Percentiles rank a stretch among this genome's conserved stretches.
These are phyloP conservation scores for Aspergillus sp. DNA, from an alignment of 2,329 filamentous ascomycete genomes.

Conservation along the genomic window DNA sequence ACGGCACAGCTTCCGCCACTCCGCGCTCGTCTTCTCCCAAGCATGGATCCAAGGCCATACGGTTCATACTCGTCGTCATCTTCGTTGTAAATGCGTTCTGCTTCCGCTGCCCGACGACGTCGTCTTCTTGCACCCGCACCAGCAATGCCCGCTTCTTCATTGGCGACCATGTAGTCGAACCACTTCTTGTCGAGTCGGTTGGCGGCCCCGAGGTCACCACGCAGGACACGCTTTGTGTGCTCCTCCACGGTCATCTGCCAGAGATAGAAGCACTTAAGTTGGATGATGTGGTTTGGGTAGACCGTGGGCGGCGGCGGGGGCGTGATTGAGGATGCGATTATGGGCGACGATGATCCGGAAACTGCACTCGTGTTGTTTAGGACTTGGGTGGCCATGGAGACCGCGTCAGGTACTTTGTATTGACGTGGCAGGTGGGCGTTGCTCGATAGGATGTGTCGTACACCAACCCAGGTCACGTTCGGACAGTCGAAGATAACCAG, in stretches of 20 bases:
- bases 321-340: slow-evolving; percentile 27
- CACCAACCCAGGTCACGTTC: slow-evolving; percentile 88
- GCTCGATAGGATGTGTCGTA: slow-evolving; percentile 79
- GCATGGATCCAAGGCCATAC: slow-evolving; percentile 36
- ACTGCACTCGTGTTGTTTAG: slow-evolving; percentile 20
- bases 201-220: slow-evolving; percentile 73
- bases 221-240: slow-evolving; percentile 81
- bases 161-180: slow-evolving; percentile 91
- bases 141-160: slow-evolving; percentile 72
- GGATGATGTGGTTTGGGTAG: slow-evolving; percentile 76
- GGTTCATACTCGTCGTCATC: slow-evolving; percentile 72
- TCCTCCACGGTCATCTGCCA: slow-evolving; percentile 95
- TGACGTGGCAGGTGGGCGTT: slow-evolving; percentile 72
- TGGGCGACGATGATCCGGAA: slow-evolving; percentile 2
- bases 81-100: slow-evolving; percentile 74
- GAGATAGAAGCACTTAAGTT: slow-evolving; percentile 89
- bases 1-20: slow-evolving; percentile 61
- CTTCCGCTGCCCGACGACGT: slow-evolving; percentile 75
- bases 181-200: slow-evolving; percentile 83
- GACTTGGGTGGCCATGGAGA: slow-evolving; percentile 36
- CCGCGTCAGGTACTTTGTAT: slow-evolving; percentile 29
- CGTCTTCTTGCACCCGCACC: slow-evolving; percentile 65
- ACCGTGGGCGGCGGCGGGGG: slow-evolving; percentile 25
- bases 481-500: slow-evolving; percentile 89
- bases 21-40: slow-evolving; percentile 59